A percentile compares a stretch with the other conserved stretches of the same genome.
Conservation (phyloP, 176 grass and related monocot species). For the Oropetium thomaeum region DNA sequence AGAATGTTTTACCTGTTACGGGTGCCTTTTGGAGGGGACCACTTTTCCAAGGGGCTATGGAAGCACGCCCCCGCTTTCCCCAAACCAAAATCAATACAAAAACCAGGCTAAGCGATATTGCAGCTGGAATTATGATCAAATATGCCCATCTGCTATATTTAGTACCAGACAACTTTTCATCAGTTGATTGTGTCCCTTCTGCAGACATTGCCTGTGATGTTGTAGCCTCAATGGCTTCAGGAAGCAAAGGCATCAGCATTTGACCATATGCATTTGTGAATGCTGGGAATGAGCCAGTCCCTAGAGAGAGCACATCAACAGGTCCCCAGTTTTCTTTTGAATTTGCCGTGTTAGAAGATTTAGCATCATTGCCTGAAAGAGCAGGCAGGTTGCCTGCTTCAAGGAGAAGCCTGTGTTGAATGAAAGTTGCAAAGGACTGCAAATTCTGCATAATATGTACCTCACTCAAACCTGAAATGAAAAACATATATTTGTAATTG, state of each 20-base stretch:
- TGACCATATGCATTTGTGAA: slow-evolving; percentile 37
- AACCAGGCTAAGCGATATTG: slow-evolving; percentile 46
- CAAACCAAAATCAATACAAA: slow-evolving; percentile 44
- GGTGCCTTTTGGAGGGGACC: slow-evolving; percentile 80
- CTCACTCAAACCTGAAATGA: slow-evolving; percentile 44
- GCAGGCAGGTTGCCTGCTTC: slow-evolving; percentile 70
- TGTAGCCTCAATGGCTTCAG: slow-evolving; percentile 28
- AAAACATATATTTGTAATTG: slow-evolving; percentile 22
- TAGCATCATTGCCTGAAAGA: slow-evolving; percentile 54
- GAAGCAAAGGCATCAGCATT: slow-evolving; percentile 39
- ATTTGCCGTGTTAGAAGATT: background rate
- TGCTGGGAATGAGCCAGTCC: slow-evolving; percentile 81
- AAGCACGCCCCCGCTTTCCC: slow-evolving; percentile 36
- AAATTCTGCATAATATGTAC: slow-evolving; percentile 39
- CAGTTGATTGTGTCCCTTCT: slow-evolving; percentile 39
- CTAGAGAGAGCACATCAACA: slow-evolving; percentile 47
- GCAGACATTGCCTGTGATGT: slow-evolving; percentile 19
- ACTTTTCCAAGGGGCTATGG: slow-evolving; percentile 77
- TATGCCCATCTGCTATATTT: slow-evolving; percentile 55
- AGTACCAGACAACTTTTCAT: slow-evolving; percentile 24
- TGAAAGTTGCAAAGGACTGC: slow-evolving; percentile 36
- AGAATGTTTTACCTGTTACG: slow-evolving; percentile 57
- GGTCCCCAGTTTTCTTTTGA: slow-evolving; percentile 34
- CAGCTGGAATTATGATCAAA: slow-evolving; percentile 43
- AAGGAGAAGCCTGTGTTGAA: slow-evolving; percentile 51